Percentiles rank a stretch among this genome's conserved stretches.
These are phyloP conservation scores for Poronia punctata DNA, from an alignment of 495 filamentous ascomycete species.

Conservation along the genomic window DNA sequence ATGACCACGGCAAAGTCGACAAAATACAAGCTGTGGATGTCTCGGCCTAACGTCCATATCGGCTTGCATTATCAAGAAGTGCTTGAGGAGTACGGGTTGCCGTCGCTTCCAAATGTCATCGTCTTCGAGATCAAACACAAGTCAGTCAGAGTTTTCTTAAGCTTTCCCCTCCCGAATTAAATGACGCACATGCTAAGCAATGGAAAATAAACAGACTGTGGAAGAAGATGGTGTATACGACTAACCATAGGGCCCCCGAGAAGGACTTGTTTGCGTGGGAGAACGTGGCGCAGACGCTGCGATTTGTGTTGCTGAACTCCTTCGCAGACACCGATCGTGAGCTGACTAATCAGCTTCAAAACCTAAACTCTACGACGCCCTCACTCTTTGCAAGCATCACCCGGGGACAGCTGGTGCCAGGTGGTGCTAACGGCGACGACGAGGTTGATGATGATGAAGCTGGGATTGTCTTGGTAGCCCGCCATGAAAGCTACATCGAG, in stretches of 20 bases:
- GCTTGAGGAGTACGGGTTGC: neutral
- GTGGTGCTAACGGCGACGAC: neutral
- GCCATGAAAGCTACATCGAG: neutral
- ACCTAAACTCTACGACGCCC: neutral
- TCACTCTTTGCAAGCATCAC: neutral
- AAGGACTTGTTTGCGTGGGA: neutral
- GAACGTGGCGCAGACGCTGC: neutral
- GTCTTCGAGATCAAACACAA: constrained; percentile 1
- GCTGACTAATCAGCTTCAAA: neutral
- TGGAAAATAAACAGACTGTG: constrained; percentile 1
- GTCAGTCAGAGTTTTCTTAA: neutral
- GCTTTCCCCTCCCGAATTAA: neutral
- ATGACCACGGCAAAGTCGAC: constrained; percentile 1
- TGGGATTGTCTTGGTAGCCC: neutral
- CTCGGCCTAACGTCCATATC: constrained; percentile 2
- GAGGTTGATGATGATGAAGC: neutral
- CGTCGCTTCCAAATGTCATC: neutral
- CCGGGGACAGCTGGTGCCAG: neutral
- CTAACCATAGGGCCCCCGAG: neutral
- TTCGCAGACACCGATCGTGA: neutral
- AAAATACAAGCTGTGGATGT: constrained; percentile 1
- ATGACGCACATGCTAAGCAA: no score
- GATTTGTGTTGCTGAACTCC: neutral
- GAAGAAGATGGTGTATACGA: constrained; percentile 1
- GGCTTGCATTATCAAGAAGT: constrained; percentile 3